Evolutionary conservation across 306 rosid genomes (phyloP).

Genomic region (Pterocarpus macrocarpus): DNA sequence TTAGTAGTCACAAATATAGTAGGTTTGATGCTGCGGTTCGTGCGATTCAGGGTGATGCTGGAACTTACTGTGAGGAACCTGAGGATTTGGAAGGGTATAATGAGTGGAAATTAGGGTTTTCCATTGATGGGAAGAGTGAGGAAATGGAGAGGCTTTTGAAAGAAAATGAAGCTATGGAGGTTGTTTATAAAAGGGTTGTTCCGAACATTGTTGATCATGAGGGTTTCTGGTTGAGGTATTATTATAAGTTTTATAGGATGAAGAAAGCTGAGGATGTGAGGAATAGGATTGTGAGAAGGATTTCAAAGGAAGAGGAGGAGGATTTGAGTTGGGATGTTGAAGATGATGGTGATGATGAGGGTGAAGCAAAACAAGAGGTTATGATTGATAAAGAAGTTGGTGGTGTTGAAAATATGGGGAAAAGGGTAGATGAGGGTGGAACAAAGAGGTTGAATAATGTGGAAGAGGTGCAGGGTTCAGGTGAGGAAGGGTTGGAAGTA

Average conservation of each 20-base stretch:
- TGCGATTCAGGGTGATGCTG: slow-evolving; percentile 66
- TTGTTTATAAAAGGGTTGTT: slow-evolving; percentile 65
- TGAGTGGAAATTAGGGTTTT: slow-evolving; percentile 69
- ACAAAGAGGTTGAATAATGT: slow-evolving; percentile 33
- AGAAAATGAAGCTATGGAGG: slow-evolving; percentile 67
- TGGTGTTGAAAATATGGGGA: slow-evolving; percentile 49
- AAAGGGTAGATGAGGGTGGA: slow-evolving; percentile 29
- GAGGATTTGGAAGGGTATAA: slow-evolving; percentile 74
- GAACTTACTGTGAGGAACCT: slow-evolving; percentile 72
- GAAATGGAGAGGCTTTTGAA: slow-evolving; percentile 65
- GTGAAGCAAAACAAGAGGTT: slow-evolving; percentile 41
- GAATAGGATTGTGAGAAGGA: slow-evolving; percentile 74
- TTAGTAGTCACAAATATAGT: slow-evolving; percentile 44
- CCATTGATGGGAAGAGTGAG: slow-evolving; percentile 58
- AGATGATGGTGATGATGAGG: slow-evolving; percentile 61
- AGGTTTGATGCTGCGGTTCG: slow-evolving; percentile 81
- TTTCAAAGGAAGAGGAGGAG: slow-evolving; percentile 79
- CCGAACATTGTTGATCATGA: slow-evolving; percentile 65
- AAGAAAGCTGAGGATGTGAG: slow-evolving; percentile 76
- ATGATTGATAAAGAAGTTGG: not conserved
- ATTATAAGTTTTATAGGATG: slow-evolving; percentile 70
- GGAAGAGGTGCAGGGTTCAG: slow-evolving; percentile 42
- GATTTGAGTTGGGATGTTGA: slow-evolving; percentile 95
- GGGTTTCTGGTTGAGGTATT: slow-evolving; percentile 82
- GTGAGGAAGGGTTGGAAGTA: slow-evolving; percentile 41